A percentile compares a stretch with the other conserved stretches of the same genome.
Evolutionary conservation across 768 basidiomycete species (phyloP).

Genomic region (Collybia mongolica): DNA sequence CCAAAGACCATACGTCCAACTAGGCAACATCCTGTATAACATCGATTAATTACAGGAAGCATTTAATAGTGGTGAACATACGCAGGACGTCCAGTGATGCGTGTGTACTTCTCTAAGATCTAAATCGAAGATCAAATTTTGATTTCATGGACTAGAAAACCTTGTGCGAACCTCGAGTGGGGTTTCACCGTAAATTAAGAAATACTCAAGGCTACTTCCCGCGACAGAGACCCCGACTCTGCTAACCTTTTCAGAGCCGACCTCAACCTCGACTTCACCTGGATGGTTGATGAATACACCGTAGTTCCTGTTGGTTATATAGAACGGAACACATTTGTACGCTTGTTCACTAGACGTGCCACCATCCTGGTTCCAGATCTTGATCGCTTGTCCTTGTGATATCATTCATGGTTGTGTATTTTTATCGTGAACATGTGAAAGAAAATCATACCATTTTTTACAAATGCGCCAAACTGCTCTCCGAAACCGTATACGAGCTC

Average conservation of each 20-base stretch:
- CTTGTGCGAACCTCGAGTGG: conserved; percentile 51
- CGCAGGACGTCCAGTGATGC: conserved; percentile 64
- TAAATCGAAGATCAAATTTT: conserved; percentile 15
- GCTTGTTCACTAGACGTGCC: conserved; percentile 71
- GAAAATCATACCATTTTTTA: conserved; percentile 64
- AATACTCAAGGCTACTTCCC: conserved; percentile 66
- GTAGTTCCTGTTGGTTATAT: conserved; percentile 68
- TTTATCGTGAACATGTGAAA: conserved; percentile 7
- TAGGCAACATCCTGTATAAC: conserved; percentile 53
- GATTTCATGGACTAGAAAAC: background rate
- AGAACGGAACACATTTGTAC: conserved; percentile 69
- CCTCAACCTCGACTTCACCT: conserved; percentile 75
- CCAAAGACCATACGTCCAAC: conserved; percentile 80
- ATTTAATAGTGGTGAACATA: conserved; percentile 19
- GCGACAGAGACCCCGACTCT: conserved; percentile 65
- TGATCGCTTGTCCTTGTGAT: conserved; percentile 49
- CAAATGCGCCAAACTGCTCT: conserved; percentile 72
- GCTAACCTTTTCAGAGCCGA: conserved; percentile 64
- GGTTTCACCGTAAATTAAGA: conserved; percentile 66
- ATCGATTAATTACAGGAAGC: conserved; percentile 19
- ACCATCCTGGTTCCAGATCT: conserved; percentile 75
- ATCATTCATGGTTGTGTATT: conserved; percentile 8
- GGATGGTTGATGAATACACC: conserved; percentile 77
- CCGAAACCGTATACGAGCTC: conserved; percentile 75
- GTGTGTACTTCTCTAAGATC: conserved; percentile 62